A percentile compares a stretch with the other conserved stretches of the same genome.
Conservation (phyloP, 768 basidiomycete genomes). For the Leccinum variicolor region DNA sequence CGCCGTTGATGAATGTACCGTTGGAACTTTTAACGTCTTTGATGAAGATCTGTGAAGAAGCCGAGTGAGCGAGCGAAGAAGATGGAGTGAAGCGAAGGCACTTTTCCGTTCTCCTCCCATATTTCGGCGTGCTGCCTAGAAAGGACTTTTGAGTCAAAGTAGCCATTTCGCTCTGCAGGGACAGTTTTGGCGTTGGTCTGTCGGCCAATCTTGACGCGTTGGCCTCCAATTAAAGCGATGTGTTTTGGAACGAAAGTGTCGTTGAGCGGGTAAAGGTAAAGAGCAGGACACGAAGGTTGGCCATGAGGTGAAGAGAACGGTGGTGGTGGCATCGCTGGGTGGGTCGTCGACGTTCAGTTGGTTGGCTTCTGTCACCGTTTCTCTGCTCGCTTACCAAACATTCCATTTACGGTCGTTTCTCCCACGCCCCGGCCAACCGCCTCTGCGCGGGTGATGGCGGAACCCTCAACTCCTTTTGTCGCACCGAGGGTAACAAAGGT, state of each 20-base stretch:
- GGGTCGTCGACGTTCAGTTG: constrained; percentile 17
- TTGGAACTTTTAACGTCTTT: constrained; percentile 98
- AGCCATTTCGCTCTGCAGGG: constrained; percentile 90
- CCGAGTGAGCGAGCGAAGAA: constrained; percentile 9
- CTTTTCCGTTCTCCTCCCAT: constrained; percentile 93
- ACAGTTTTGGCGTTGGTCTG: constrained; percentile 96
- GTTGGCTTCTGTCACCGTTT: constrained; percentile 10
- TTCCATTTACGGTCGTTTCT: not conserved
- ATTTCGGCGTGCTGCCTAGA: constrained; percentile 96
- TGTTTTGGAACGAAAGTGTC: constrained; percentile 95
- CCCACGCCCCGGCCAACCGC: constrained; percentile 12
- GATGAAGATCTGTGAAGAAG: constrained; percentile 75
- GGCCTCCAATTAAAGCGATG: constrained; percentile 65
- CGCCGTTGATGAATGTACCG: constrained; percentile 97
- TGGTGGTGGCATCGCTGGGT: constrained; percentile 32
- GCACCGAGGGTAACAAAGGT: too few relatives aligned
- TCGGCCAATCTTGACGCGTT: constrained; percentile 87
- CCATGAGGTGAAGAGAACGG: constrained; percentile 30
- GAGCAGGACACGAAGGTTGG: constrained; percentile 36
- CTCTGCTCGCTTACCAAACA: constrained; percentile 13
- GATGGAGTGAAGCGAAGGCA: constrained; percentile 29
- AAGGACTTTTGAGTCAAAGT: constrained; percentile 94
- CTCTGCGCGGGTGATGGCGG: not conserved
- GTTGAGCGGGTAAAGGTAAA: constrained; percentile 87
- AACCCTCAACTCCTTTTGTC: not conserved